Conservation (phyloP, 108 stramenopile genomes). For the Cyclostephanos invisitatus region DNA sequence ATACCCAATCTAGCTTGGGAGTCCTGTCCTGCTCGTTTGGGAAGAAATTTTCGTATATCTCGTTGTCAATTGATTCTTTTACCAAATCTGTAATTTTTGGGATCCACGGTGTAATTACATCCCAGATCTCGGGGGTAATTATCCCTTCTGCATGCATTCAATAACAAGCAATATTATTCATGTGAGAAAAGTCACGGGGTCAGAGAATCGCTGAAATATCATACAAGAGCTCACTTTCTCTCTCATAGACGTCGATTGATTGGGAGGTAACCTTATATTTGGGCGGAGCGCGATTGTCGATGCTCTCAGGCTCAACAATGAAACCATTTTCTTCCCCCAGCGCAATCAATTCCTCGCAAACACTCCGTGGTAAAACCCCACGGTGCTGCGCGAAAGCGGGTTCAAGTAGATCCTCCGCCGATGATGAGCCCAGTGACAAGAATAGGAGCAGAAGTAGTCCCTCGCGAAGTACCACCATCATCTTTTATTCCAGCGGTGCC, state of each 20-base stretch:
- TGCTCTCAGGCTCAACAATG: slow-evolving; percentile 11
- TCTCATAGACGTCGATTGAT: slow-evolving; percentile 15
- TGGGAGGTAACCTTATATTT: slow-evolving; percentile 8
- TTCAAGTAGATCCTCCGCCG: slow-evolving; percentile 2
- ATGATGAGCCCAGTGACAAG: not conserved
- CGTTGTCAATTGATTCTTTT: not conserved
- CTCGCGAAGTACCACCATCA: not conserved
- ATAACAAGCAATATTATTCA: too few relatives aligned
- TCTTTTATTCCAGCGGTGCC: not conserved
- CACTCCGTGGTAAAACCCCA: slow-evolving; percentile 13
- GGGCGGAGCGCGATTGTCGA: not conserved
- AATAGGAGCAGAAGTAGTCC: not conserved
- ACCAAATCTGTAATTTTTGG: slow-evolving; percentile 5
- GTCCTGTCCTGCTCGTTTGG: slow-evolving; percentile 11
- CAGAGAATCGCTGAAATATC: too few relatives aligned
- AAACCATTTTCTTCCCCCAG: slow-evolving; percentile 15
- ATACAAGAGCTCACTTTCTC: not conserved
- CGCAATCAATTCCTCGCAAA: slow-evolving; percentile 15
- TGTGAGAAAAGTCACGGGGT: too few relatives aligned
- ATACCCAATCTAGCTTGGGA: slow-evolving; percentile 37
- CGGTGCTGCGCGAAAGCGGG: not conserved
- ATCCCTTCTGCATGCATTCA: not conserved
- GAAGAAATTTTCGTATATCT: not conserved
- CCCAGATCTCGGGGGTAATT: slow-evolving; percentile 7
- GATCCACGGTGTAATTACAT: slow-evolving; percentile 8